These are phyloP conservation scores for Pleurotus sapidus DNA, from an alignment of 768 basidiomycete species.

Conservation along the genomic window DNA sequence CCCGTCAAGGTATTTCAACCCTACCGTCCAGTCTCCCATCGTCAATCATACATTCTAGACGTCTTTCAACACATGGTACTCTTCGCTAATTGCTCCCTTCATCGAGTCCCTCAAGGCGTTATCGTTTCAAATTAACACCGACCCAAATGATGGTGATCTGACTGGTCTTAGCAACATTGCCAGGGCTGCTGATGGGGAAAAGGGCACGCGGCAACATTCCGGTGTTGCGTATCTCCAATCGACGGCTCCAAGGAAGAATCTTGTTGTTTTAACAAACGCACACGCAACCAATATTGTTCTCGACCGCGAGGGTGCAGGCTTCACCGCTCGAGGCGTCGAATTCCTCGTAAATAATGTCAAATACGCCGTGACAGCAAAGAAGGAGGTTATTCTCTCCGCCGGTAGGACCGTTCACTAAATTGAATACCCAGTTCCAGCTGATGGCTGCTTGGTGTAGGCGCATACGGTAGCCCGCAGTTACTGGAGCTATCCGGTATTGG, in stretches of 20 bases:
- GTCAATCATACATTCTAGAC: background rate
- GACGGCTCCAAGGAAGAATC: slow-evolving; percentile 20
- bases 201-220: slow-evolving; percentile 14
- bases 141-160: slow-evolving; percentile 12
- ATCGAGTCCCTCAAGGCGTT: background rate
- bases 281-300: slow-evolving; percentile 23
- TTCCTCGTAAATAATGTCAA: slow-evolving; percentile 29
- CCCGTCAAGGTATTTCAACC: slow-evolving; percentile 10
- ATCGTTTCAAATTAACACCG: slow-evolving; percentile 8
- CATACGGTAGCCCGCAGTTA: slow-evolving; percentile 30
- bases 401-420: slow-evolving; percentile 17
- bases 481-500: slow-evolving; percentile 46
- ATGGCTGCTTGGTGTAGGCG: background rate
- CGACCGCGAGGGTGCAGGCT: slow-evolving; percentile 5
- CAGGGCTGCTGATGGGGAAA: slow-evolving; percentile 15
- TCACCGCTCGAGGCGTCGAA: slow-evolving; percentile 38
- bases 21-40: too few species aligned
- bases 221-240: slow-evolving; percentile 14
- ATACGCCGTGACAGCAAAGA: slow-evolving; percentile 34
- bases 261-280: slow-evolving; percentile 29
- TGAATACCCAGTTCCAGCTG: background rate
- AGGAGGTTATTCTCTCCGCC: slow-evolving; percentile 47
- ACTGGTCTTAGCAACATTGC: slow-evolving; percentile 11
- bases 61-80: slow-evolving; percentile 3
- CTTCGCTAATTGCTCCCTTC: background rate